phyloP scores from a whole-genome alignment of 2,329 filamentous ascomycete genomes.

The Fusarium sp. region DNA sequence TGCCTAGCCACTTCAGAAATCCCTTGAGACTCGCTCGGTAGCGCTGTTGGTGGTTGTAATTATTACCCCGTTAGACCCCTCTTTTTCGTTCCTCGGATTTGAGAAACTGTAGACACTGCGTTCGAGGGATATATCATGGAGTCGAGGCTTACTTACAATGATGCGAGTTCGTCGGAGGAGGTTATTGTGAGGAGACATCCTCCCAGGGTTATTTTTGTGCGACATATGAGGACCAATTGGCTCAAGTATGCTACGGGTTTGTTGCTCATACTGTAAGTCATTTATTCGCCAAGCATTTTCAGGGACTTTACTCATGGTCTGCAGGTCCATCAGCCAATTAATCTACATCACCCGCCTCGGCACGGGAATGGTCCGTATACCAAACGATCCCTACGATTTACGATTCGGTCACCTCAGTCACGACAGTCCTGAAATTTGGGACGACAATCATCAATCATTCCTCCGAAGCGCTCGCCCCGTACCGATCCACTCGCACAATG shows the following conservation, averaged over 20 bases:
- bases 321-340: conserved; percentile 1
- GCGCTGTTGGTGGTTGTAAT: background rate
- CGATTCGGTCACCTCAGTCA: conserved; percentile 3
- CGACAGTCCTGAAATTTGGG: conserved; percentile 15
- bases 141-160: background rate
- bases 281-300: background rate
- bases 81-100: background rate
- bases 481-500: conserved; percentile 14
- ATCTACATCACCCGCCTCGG: background rate
- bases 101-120: background rate
- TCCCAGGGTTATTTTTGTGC: background rate
- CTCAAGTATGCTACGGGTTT: background rate
- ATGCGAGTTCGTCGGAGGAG: background rate
- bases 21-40: background rate
- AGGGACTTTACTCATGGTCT: background rate
- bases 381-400: conserved; percentile 21
- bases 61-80: background rate
- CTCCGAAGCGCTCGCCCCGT: conserved; percentile 4
- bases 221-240: background rate
- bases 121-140: background rate
- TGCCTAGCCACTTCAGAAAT: background rate
- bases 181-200: background rate
- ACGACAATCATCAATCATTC: conserved; percentile 10
- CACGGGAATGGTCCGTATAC: background rate
- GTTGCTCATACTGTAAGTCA: background rate